Evolutionary conservation across 192 early-diverging fungal genomes (phyloP).

Genomic region (Gamsiella multidivaricata): DNA sequence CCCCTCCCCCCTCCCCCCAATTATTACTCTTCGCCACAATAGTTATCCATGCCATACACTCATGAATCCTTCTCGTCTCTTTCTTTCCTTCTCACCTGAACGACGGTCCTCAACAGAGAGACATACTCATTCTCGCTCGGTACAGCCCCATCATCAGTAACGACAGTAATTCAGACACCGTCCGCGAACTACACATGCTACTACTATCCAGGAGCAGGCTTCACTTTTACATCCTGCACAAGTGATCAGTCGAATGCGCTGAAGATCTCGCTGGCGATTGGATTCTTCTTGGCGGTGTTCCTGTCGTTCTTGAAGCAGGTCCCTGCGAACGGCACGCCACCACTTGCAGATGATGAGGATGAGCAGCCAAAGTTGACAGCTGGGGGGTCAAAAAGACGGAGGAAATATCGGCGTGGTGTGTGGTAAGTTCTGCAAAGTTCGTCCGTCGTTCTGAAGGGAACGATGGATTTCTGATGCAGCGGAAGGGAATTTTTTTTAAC

Average conservation of each 20-base stretch:
- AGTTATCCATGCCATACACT: no score
- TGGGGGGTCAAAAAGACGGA: not conserved
- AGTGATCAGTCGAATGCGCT: conserved; percentile 29
- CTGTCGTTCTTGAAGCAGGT: conserved; percentile 49
- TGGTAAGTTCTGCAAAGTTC: not conserved
- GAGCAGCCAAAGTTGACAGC: not conserved
- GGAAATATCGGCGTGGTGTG: not conserved
- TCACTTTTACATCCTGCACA: conserved; percentile 34
- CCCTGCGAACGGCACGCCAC: conserved; percentile 21
- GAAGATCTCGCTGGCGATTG: conserved; percentile 27
- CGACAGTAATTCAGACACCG: conserved; percentile 32
- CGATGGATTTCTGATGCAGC: not conserved
- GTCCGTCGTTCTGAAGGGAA: no score
- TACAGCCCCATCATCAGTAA: conserved; percentile 20
- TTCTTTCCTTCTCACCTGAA: not conserved
- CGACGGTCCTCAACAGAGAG: conserved; percentile 33
- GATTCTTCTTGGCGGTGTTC: conserved; percentile 46
- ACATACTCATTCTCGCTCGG: conserved; percentile 51
- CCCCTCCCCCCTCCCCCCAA: no score
- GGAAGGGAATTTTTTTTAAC: no score
- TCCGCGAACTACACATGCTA: conserved; percentile 28
- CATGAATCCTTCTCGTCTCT: not conserved
- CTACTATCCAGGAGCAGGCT: conserved; percentile 12
- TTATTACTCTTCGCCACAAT: no score
- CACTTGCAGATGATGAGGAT: conserved; percentile 19